These are phyloP conservation scores for Protomyces pachydermus DNA, from an alignment of 1,139 yeast genomes.

Conservation along the genomic window DNA sequence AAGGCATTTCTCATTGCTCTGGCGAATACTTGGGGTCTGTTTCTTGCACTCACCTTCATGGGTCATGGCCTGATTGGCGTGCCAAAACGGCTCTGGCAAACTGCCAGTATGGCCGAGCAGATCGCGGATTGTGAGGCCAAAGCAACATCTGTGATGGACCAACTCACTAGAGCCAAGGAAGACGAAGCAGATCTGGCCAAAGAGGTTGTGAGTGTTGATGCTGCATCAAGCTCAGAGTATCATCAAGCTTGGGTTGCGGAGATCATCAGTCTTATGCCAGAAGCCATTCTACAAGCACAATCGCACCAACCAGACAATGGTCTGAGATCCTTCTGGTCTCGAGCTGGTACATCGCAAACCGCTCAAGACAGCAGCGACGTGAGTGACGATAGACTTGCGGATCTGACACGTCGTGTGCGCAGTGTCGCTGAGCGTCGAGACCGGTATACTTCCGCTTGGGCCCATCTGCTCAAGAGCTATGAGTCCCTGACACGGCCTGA, in stretches of 20 bases:
- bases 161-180: constrained; percentile 59
- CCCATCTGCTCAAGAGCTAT: constrained; percentile 41
- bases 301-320: background rate
- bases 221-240: constrained; percentile 40
- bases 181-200: constrained; percentile 61
- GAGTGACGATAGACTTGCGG: constrained; percentile 35
- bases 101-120: constrained; percentile 36
- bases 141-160: constrained; percentile 57
- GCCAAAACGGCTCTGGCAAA: constrained; percentile 49
- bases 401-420: constrained; percentile 34
- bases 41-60: constrained; percentile 76
- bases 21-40: constrained; percentile 72
- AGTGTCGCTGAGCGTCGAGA: constrained; percentile 32
- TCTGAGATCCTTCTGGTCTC: constrained; percentile 32
- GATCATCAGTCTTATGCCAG: constrained; percentile 35
- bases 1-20: constrained; percentile 68
- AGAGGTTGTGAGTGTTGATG: constrained; percentile 51
- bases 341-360: constrained; percentile 24
- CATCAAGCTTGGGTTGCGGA: constrained; percentile 43
- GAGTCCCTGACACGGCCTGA: constrained; percentile 25
- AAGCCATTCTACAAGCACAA: constrained; percentile 12
- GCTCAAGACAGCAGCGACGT: background rate
- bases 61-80: constrained; percentile 71
- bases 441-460: constrained; percentile 34
- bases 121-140: constrained; percentile 49